Evolutionary conservation across 2,329 filamentous ascomycete species (phyloP).

Genomic region (Fusarium nematophilum): DNA sequence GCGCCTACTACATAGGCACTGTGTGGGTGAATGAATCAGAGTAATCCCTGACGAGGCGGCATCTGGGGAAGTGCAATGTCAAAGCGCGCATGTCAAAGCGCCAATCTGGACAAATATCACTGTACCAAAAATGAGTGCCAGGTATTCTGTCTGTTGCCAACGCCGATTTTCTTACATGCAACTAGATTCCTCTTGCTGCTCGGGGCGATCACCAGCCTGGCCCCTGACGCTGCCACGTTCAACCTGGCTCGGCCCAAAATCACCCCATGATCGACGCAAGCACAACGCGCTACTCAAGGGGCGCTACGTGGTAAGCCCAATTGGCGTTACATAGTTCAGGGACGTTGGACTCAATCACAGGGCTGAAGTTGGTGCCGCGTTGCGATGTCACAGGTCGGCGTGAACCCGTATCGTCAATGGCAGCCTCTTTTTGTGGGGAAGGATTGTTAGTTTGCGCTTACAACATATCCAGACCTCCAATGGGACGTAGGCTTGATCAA

Average conservation of each 20-base stretch:
- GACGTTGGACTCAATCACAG: not conserved
- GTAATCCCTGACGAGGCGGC: not conserved
- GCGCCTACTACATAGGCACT: not conserved
- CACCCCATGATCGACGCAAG: not conserved
- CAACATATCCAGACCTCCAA: too few species aligned
- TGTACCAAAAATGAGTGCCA: not conserved
- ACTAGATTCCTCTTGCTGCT: not conserved
- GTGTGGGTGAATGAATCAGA: too few species aligned
- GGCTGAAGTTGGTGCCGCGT: not conserved
- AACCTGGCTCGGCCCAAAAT: not conserved
- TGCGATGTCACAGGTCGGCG: not conserved
- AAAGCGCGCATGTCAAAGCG: not conserved
- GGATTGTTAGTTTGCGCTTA: too few species aligned
- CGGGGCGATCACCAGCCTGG: not conserved
- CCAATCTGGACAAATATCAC: not conserved
- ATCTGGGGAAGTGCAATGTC: not conserved
- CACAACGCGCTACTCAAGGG: too few species aligned
- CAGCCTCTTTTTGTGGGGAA: too few species aligned
- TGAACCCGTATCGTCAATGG: not conserved
- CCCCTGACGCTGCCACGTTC: not conserved
- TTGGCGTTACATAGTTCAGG: not conserved
- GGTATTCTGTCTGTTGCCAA: not conserved
- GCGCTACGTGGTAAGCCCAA: not conserved
- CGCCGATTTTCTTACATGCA: not conserved
- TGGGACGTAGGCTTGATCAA: not conserved